phyloP scores from a whole-genome alignment of 495 filamentous ascomycete genomes.

The Platismatia glauca region DNA sequence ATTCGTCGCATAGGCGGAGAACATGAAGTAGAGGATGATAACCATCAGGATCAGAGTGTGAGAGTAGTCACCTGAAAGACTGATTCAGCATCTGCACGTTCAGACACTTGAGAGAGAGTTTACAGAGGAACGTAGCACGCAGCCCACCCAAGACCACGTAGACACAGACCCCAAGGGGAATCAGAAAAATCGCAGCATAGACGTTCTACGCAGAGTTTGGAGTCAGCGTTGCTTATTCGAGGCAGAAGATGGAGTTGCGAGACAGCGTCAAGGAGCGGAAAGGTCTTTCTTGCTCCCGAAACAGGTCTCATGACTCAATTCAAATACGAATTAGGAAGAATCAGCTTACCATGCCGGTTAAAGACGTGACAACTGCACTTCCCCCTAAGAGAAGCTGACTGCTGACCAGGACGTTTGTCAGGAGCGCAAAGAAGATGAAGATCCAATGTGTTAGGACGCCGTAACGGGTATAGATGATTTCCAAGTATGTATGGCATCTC shows the following conservation, averaged over 20 bases:
- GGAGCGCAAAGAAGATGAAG: conserved; percentile 35
- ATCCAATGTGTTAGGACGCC: conserved; percentile 33
- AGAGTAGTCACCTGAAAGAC: conserved; percentile 30
- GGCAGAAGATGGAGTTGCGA: too few relatives aligned
- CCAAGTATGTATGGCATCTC: conserved; percentile 33
- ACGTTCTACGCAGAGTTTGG: too few relatives aligned
- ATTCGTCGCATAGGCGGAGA: conserved; percentile 39
- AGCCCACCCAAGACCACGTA: conserved; percentile 40
- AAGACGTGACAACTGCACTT: conserved; percentile 33
- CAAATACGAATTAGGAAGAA: too few relatives aligned
- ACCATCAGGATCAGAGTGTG: conserved; percentile 36
- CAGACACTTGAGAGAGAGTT: not conserved
- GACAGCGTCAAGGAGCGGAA: too few relatives aligned
- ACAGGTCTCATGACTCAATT: too few relatives aligned
- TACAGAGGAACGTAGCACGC: conserved; percentile 28
- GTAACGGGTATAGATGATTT: conserved; percentile 33
- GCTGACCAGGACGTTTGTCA: conserved; percentile 39
- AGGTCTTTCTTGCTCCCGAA: too few relatives aligned
- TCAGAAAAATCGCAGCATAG: conserved; percentile 37
- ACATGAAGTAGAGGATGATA: conserved; percentile 42
- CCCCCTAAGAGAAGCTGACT: conserved; percentile 35
- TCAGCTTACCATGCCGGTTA: conserved; percentile 43
- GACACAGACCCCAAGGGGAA: conserved; percentile 34
- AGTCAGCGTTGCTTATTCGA: too few relatives aligned
- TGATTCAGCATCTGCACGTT: not conserved